Conservation (phyloP, 768 basidiomycete species). For the Mycena filopes region DNA sequence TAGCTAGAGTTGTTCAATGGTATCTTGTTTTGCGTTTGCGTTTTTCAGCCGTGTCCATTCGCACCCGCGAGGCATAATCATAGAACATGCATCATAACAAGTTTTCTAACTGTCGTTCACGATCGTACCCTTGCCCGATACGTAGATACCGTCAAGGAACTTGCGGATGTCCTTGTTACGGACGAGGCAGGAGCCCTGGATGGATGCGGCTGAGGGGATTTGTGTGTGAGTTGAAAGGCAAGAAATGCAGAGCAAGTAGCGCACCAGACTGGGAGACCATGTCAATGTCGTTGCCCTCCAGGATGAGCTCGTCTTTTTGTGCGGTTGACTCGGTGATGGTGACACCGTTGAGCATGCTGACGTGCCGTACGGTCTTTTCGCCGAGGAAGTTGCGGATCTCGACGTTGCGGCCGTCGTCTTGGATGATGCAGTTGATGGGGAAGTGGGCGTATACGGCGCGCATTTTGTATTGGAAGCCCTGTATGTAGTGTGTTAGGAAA, state of each 20-base stretch:
- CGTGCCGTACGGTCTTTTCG: slow-evolving; percentile 94
- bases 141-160: slow-evolving; percentile 95
- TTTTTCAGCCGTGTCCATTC: neutral
- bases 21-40: neutral
- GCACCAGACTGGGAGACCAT: slow-evolving; percentile 96
- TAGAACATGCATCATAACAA: slow-evolving; percentile 44
- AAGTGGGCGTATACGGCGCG: slow-evolving; percentile 99
- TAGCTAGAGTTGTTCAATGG: slow-evolving; percentile 40
- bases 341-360: slow-evolving; percentile 92
- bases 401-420: slow-evolving; percentile 72
- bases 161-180: slow-evolving; percentile 99
- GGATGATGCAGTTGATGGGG: slow-evolving; percentile 98
- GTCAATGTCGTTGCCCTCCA: slow-evolving; percentile 96
- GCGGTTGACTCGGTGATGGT: slow-evolving; percentile 85
- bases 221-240: slow-evolving; percentile 10
- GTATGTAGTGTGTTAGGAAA: slow-evolving; percentile 11
- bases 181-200: slow-evolving; percentile 96
- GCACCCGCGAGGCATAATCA: slow-evolving; percentile 22
- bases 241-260: slow-evolving; percentile 24
- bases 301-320: slow-evolving; percentile 94
- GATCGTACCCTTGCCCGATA: slow-evolving; percentile 83
- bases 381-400: slow-evolving; percentile 97
- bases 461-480: slow-evolving; percentile 99
- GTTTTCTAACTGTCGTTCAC: too few species aligned
- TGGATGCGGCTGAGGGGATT: slow-evolving; percentile 80